Conservation (phyloP, 1,284 basidiomycete genomes). For the Ceratobasidium sp. region DNA sequence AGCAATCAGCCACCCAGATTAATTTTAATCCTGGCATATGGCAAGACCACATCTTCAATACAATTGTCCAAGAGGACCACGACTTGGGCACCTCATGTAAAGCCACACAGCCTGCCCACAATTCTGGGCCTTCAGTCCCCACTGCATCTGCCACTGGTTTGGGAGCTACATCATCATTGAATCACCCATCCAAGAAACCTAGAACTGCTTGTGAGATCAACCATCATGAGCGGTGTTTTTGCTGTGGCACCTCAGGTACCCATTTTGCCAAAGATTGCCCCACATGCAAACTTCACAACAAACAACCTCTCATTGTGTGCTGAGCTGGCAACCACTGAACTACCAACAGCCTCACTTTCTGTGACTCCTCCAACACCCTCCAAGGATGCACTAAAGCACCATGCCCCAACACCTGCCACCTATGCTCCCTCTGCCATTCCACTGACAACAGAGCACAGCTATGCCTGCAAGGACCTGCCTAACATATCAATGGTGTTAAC, state of each 20-base stretch:
- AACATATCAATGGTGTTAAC: background rate
- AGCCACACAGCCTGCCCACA: too few relatives aligned
- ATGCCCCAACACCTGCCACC: slow-evolving; percentile 1
- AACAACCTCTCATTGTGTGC: background rate
- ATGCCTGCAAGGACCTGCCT: slow-evolving; percentile 18
- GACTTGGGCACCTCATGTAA: too few relatives aligned
- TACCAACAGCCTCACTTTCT: background rate
- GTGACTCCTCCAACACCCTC: slow-evolving; percentile 38
- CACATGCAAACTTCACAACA: background rate
- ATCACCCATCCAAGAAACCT: too few relatives aligned
- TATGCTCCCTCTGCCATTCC: slow-evolving; percentile 27
- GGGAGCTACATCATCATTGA: too few relatives aligned
- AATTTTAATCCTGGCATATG: too few relatives aligned
- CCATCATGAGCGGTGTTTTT: background rate
- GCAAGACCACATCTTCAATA: too few relatives aligned
- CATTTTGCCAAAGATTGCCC: background rate
- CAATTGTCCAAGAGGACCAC: too few relatives aligned
- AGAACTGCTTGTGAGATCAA: background rate
- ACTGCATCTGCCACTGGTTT: too few relatives aligned
- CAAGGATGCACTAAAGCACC: background rate
- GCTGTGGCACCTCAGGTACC: background rate
- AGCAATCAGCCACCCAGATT: too few relatives aligned
- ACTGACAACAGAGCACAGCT: slow-evolving; percentile 23
- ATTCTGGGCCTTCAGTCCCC: too few relatives aligned
- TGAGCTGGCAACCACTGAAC: background rate